These are phyloP conservation scores for Chlorella sp. DNA, from an alignment of 139 green algal species.

Conservation along the genomic window DNA sequence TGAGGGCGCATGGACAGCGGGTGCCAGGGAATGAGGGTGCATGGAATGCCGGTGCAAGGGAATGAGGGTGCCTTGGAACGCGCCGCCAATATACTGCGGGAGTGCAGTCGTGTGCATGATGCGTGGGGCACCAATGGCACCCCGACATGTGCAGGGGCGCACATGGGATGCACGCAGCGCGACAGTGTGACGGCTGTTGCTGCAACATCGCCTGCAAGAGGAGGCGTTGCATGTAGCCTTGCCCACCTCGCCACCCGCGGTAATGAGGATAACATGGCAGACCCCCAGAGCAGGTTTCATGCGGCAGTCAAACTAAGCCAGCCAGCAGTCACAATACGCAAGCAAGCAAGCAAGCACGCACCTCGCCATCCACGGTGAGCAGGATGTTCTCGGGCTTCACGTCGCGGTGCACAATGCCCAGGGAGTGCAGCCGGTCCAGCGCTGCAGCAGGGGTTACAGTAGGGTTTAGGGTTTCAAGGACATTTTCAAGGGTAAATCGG, in stretches of 20 bases:
- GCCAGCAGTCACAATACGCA: background rate
- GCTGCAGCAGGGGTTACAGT: background rate
- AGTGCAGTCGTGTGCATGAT: too few relatives aligned
- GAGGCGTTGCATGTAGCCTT: background rate
- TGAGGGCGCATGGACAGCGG: background rate
- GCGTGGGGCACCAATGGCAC: too few relatives aligned
- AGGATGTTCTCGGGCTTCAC: constrained; percentile 92
- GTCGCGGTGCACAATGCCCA: constrained; percentile 92
- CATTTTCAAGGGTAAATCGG: too few relatives aligned
- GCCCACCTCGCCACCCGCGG: background rate
- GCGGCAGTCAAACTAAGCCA: too few relatives aligned
- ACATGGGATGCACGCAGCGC: too few relatives aligned
- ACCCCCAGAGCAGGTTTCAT: background rate
- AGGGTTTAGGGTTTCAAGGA: background rate
- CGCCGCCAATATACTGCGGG: too few relatives aligned
- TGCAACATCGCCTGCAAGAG: too few relatives aligned
- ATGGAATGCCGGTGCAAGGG: too few relatives aligned
- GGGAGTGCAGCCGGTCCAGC: constrained; percentile 70
- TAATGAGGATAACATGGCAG: background rate
- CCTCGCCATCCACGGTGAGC: constrained; percentile 72
- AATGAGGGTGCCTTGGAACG: too few relatives aligned
- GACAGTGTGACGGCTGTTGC: too few relatives aligned
- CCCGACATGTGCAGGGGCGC: too few relatives aligned
- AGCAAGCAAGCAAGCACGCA: background rate
- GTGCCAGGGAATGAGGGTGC: too few relatives aligned